These are phyloP conservation scores for Aechmea fasciata DNA, from an alignment of 176 grass and related monocot genomes.

Conservation along the genomic window DNA sequence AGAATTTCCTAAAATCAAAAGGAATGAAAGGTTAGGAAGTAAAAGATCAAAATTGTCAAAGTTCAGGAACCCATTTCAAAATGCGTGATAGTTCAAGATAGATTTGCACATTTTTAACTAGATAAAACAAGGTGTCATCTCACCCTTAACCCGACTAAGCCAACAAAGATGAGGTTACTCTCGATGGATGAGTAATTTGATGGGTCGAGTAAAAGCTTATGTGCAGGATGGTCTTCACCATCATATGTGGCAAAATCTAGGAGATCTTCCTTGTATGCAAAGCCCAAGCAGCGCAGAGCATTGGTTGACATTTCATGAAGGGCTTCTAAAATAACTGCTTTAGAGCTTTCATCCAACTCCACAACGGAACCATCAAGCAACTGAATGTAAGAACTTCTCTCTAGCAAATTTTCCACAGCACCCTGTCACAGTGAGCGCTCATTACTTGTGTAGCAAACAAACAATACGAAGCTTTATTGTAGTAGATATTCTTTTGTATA, in stretches of 20 bases:
- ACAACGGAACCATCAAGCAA: constrained; percentile 29
- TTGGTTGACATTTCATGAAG: constrained; percentile 28
- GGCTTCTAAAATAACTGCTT: constrained; percentile 13
- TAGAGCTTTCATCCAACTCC: constrained; percentile 10
- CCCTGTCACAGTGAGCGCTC: constrained; percentile 13
- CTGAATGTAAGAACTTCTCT: constrained; percentile 26
- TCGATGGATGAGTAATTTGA: constrained; percentile 32
- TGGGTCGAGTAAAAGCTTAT: constrained; percentile 26
- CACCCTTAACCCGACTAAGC: constrained; percentile 32
- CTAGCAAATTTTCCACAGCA: constrained; percentile 28
- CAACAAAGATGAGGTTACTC: constrained; percentile 28
- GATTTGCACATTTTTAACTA: no score
- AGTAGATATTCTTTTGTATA: no score
- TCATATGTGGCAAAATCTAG: constrained; percentile 27
- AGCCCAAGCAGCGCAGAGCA: constrained; percentile 33
- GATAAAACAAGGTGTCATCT: not conserved
- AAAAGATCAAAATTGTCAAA: not conserved
- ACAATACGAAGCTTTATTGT: not conserved
- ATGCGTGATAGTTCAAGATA: not conserved
- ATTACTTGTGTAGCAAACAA: not conserved
- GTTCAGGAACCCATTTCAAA: no score
- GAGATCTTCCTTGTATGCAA: constrained; percentile 30
- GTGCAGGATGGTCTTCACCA: constrained; percentile 32
- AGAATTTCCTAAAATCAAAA: not conserved
- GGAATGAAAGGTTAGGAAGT: not conserved